Evolutionary conservation across 352 stramenopile species (phyloP).

Genomic region (Globisporangium barbulae): DNA sequence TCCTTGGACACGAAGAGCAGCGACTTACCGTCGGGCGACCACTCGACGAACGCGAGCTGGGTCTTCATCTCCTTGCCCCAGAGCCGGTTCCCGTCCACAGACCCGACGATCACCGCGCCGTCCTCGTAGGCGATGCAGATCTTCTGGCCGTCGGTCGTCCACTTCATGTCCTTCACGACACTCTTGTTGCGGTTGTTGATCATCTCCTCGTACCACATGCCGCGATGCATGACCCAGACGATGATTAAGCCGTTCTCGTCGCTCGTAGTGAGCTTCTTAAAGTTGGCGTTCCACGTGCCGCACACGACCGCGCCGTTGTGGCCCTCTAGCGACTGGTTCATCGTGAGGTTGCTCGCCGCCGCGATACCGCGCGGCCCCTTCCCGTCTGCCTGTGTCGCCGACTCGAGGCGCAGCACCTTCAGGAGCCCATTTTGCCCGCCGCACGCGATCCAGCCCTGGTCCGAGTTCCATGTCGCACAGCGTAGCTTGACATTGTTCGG

Average conservation of each 20-base stretch:
- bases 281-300: slow-evolving; percentile 92
- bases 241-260: slow-evolving; percentile 96
- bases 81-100: slow-evolving; percentile 91
- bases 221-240: slow-evolving; percentile 93
- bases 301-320: slow-evolving; percentile 90
- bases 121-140: slow-evolving; percentile 96
- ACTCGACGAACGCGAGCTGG: slow-evolving; percentile 91
- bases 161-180: slow-evolving; percentile 94
- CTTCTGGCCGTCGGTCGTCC: slow-evolving; percentile 92
- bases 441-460: slow-evolving; percentile 94
- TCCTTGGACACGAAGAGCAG: slow-evolving; percentile 89
- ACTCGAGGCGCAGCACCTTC: slow-evolving; percentile 92
- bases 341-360: slow-evolving; percentile 89
- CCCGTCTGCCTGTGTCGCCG: slow-evolving; percentile 51
- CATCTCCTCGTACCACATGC: slow-evolving; percentile 96
- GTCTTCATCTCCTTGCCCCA: slow-evolving; percentile 95
- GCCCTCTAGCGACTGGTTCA: slow-evolving; percentile 95
- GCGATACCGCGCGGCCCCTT: slow-evolving; percentile 81
- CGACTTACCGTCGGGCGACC: slow-evolving; percentile 88
- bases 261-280: slow-evolving; percentile 94
- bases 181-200: slow-evolving; percentile 96
- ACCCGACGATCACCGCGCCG: slow-evolving; percentile 92
- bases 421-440: slow-evolving; percentile 91
- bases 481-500: slow-evolving; percentile 91
- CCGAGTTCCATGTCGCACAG: slow-evolving; percentile 90